Evolutionary conservation across 2,329 filamentous ascomycete species (phyloP).

Genomic region (Alternaria infectoria): DNA sequence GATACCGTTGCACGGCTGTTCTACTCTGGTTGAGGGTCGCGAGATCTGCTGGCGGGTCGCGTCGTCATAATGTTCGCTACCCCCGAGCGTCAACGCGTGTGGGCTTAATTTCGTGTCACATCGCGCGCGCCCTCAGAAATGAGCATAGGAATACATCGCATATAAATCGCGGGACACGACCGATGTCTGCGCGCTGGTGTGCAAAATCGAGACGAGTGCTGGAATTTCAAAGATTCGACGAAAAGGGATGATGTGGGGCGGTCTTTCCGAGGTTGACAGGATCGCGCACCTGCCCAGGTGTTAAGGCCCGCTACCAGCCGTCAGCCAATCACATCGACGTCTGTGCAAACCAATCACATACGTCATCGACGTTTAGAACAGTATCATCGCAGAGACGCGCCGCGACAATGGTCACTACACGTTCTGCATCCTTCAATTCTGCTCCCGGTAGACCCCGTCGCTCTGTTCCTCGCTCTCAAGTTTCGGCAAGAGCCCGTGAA

Average conservation of each 20-base stretch:
- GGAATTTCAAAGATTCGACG: too few species aligned
- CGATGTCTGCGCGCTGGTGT: too few species aligned
- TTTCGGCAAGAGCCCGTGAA: not conserved
- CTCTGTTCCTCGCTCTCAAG: not conserved
- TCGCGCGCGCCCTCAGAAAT: too few species aligned
- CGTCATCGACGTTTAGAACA: slow-evolving; percentile 2
- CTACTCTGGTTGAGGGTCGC: too few species aligned
- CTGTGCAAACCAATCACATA: slow-evolving; percentile 5
- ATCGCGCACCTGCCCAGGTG: not conserved
- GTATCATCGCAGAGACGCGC: not conserved
- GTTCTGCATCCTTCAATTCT: not conserved
- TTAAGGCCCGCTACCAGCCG: not conserved
- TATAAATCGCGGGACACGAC: too few species aligned
- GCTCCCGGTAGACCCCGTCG: not conserved
- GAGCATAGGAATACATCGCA: too few species aligned
- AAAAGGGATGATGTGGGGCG: not conserved
- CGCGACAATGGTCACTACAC: not conserved
- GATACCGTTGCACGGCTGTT: too few species aligned
- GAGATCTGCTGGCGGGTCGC: too few species aligned
- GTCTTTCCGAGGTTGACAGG: not conserved
- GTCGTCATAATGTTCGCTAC: too few species aligned
- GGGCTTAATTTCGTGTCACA: too few species aligned
- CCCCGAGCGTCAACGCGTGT: too few species aligned
- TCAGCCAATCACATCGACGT: not conserved
- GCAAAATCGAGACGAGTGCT: too few species aligned